phyloP scores from a whole-genome alignment of 2,329 filamentous ascomycete species.

The Cladophialophora carrionii region DNA sequence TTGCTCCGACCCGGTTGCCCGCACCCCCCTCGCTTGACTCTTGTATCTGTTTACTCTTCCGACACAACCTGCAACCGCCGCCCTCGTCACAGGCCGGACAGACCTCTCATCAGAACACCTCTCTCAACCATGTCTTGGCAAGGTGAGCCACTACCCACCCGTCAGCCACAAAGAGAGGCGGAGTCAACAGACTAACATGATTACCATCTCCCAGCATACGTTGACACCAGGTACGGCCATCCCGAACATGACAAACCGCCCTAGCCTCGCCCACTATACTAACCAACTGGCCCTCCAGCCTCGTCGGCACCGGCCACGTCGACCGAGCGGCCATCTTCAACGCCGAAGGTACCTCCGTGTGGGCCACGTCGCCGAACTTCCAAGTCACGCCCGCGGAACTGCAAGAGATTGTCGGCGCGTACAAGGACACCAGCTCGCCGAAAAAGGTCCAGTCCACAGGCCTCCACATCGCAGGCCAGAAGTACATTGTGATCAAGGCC shows the following conservation, averaged over 20 bases:
- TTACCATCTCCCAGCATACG: slow-evolving; percentile 31
- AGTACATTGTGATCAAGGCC: slow-evolving; percentile 75
- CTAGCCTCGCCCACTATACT: not conserved
- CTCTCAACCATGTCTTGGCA: slow-evolving; percentile 38
- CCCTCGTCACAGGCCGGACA: not conserved
- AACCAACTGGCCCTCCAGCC: slow-evolving; percentile 55
- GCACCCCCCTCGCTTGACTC: not conserved
- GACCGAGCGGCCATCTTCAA: slow-evolving; percentile 87
- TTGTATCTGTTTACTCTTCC: not conserved
- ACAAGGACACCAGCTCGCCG: slow-evolving; percentile 59
- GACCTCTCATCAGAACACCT: slow-evolving; percentile 8
- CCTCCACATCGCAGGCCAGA: slow-evolving; percentile 73
- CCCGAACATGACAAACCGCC: not conserved
- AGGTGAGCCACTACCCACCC: slow-evolving; percentile 24
- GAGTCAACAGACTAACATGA: not conserved
- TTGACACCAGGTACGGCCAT: slow-evolving; percentile 35
- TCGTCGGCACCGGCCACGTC: slow-evolving; percentile 76
- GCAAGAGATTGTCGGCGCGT: slow-evolving; percentile 56
- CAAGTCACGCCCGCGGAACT: slow-evolving; percentile 65
- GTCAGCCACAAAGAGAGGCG: not conserved
- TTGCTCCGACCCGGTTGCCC: not conserved
- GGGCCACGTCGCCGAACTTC: slow-evolving; percentile 74
- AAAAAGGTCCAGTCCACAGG: slow-evolving; percentile 73
- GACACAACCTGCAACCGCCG: not conserved
- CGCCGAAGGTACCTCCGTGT: slow-evolving; percentile 75